phyloP scores from a whole-genome alignment of 2,329 filamentous ascomycete genomes.

The Anthostomella pinea region DNA sequence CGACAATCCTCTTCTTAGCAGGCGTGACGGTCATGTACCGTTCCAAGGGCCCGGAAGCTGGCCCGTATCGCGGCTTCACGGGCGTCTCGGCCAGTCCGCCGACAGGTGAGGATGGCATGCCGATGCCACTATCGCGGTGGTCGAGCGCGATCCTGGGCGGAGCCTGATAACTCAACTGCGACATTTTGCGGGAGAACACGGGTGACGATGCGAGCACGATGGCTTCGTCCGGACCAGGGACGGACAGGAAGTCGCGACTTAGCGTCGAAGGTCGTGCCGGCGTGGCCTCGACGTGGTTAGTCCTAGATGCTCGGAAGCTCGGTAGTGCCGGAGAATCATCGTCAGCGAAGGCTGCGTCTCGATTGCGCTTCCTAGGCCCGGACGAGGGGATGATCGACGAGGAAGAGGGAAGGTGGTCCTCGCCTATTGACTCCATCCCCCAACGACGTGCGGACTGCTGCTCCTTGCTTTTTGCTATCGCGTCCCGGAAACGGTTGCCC shows the following conservation, averaged over 20 bases:
- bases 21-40: conserved; percentile 24
- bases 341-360: conserved; percentile 30
- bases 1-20: conserved; percentile 18
- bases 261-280: conserved; percentile 18
- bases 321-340: conserved; percentile 29
- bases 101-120: conserved; percentile 29
- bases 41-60: conserved; percentile 16
- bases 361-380: conserved; percentile 32
- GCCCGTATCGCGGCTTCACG: conserved; percentile 28
- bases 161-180: conserved; percentile 17
- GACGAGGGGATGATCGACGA: conserved; percentile 42
- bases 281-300: conserved; percentile 22
- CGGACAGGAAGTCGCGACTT: conserved; percentile 18
- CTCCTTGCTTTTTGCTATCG: conserved; percentile 30
- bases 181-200: conserved; percentile 22
- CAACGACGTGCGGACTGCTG: conserved; percentile 27
- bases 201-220: conserved; percentile 31
- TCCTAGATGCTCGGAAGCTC: conserved; percentile 21
- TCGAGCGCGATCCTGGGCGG: conserved; percentile 11
- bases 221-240: conserved; percentile 24
- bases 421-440: conserved; percentile 18
- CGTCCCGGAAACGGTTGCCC: conserved; percentile 53
- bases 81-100: conserved; percentile 35
- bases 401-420: conserved; percentile 35
- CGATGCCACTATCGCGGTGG: conserved; percentile 29